Evolutionary conservation across 495 filamentous ascomycete genomes (phyloP).

Genomic region (Trichoderma virens): DNA sequence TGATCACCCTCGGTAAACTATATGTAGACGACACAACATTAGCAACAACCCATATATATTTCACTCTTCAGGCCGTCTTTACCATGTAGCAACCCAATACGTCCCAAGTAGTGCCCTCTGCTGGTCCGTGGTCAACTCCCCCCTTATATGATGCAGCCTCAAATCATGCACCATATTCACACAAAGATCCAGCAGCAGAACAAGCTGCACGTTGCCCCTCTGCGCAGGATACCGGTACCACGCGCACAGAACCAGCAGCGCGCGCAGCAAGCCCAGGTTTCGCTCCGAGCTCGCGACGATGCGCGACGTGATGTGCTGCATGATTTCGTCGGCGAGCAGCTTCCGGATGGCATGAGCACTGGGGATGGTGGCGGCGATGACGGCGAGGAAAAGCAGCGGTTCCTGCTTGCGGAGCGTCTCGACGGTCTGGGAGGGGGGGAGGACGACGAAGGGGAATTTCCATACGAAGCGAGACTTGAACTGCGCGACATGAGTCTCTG

Average conservation of each 20-base stretch:
- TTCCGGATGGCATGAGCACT: not conserved
- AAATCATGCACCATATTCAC: conserved; percentile 4
- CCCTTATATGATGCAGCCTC: not conserved
- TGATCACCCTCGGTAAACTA: not conserved
- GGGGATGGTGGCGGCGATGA: not conserved
- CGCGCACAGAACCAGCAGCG: not conserved
- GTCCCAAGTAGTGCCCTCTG: conserved; percentile 3
- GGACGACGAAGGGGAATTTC: conserved; percentile 6
- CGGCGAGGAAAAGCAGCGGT: conserved; percentile 7
- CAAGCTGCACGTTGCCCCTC: conserved; percentile 3
- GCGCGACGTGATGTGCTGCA: not conserved
- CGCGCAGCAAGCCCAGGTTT: not conserved
- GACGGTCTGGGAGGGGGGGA: not conserved
- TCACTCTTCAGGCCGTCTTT: not conserved
- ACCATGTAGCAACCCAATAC: not conserved
- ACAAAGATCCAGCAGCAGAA: not conserved
- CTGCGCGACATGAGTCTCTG: not conserved
- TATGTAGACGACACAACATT: not conserved
- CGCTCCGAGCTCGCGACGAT: conserved; percentile 1
- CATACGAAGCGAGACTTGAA: not conserved
- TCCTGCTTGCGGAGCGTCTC: not conserved
- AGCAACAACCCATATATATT: not conserved
- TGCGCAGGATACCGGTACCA: conserved; percentile 5
- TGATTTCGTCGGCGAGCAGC: not conserved
- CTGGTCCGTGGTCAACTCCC: not conserved